A percentile compares a stretch with the other conserved stretches of the same genome.
Evolutionary conservation across 2,329 filamentous ascomycete genomes (phyloP).

Genomic region (Colletotrichum zoysiae): DNA sequence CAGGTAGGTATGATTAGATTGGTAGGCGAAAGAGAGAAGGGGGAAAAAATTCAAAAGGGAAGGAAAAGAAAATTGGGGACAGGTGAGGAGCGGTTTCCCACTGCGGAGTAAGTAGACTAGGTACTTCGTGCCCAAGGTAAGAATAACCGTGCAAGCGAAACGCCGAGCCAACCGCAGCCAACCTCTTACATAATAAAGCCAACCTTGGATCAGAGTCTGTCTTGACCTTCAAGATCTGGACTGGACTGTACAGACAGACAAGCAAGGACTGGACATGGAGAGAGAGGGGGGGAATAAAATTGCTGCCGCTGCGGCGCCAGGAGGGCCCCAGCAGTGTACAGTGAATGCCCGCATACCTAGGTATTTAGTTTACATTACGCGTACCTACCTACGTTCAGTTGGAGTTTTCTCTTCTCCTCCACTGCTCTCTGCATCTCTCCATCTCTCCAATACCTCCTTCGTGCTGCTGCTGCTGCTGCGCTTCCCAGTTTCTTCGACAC

Average conservation of each 20-base stretch:
- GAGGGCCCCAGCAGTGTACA: conserved; percentile 15
- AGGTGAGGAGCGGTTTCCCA: conserved; percentile 24
- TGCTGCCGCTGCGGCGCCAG: conserved; percentile 14
- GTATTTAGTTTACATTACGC: neutral
- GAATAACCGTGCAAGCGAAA: conserved; percentile 33
- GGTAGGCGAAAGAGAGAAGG: conserved; percentile 10
- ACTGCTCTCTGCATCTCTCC: too few species aligned
- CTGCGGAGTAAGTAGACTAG: neutral
- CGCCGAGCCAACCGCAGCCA: conserved; percentile 38
- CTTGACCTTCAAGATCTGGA: neutral
- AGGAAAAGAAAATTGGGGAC: conserved; percentile 19
- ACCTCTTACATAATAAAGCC: conserved; percentile 41
- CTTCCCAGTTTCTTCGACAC: conserved; percentile 13
- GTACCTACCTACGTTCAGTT: neutral
- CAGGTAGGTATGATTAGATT: neutral
- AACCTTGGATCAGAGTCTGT: conserved; percentile 23
- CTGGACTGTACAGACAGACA: neutral
- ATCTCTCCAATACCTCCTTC: neutral
- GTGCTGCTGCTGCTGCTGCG: neutral
- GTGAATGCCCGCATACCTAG: neutral
- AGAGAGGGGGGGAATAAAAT: neutral
- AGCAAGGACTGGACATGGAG: neutral
- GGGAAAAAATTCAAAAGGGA: neutral
- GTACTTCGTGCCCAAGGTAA: conserved; percentile 18
- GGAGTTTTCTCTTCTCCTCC: neutral